phyloP scores from a whole-genome alignment of 768 basidiomycete species.

The Xerocomus brunneocitrinus region DNA sequence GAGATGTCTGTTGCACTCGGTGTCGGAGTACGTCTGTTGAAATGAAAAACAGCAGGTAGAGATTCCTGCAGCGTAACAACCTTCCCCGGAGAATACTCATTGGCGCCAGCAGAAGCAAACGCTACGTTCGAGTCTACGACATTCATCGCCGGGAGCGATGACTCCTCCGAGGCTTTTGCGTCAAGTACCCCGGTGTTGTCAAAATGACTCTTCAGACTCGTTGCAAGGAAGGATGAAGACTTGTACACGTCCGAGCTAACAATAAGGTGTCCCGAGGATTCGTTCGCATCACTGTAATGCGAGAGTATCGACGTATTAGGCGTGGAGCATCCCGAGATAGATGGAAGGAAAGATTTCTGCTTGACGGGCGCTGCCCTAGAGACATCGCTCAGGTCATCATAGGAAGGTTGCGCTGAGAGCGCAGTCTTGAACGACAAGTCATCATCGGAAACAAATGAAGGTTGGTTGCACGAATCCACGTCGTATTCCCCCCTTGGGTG shows the following conservation, averaged over 20 bases:
- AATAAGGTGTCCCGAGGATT: not conserved
- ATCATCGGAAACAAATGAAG: slow-evolving; percentile 18
- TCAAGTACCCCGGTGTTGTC: not conserved
- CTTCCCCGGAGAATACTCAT: not conserved
- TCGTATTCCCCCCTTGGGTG: slow-evolving; percentile 6
- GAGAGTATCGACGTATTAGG: slow-evolving; percentile 25
- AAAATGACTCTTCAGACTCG: not conserved
- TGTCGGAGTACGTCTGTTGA: not conserved
- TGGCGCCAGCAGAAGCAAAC: not conserved
- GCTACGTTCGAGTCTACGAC: not conserved
- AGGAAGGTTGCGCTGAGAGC: slow-evolving; percentile 23
- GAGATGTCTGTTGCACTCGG: not conserved
- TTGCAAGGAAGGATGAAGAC: not conserved
- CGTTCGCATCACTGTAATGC: slow-evolving; percentile 8
- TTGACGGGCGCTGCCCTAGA: slow-evolving; percentile 14
- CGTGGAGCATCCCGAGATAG: slow-evolving; percentile 18
- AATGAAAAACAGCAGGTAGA: not conserved
- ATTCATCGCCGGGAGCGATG: not conserved
- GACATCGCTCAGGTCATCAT: slow-evolving; percentile 15
- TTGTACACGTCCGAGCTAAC: not conserved
- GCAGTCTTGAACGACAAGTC: slow-evolving; percentile 21
- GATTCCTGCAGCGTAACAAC: not conserved
- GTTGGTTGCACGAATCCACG: slow-evolving; percentile 11
- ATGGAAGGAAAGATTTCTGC: slow-evolving; percentile 18
- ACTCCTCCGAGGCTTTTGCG: not conserved